Percentiles rank a stretch among this genome's conserved stretches.
phyloP scores from a whole-genome alignment of 108 stramenopile genomes.

The Pseudonitzschia delicatissima region DNA sequence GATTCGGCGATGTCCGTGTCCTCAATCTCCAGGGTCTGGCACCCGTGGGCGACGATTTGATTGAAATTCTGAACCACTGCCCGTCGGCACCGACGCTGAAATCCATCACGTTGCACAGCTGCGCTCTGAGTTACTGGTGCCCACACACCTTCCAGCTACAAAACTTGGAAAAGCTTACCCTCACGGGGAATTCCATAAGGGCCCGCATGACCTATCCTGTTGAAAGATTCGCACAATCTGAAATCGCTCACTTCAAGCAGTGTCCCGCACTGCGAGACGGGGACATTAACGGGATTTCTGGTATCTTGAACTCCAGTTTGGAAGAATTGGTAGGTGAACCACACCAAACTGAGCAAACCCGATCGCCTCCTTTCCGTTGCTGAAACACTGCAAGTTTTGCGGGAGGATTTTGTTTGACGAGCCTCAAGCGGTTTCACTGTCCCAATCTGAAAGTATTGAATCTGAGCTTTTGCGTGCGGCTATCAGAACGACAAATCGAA shows the following conservation, averaged over 20 bases:
- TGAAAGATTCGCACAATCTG: background rate
- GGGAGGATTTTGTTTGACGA: constrained; percentile 11
- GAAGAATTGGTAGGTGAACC: background rate
- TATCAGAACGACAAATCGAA: constrained; percentile 12
- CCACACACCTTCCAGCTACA: constrained; percentile 3
- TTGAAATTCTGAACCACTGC: constrained; percentile 18
- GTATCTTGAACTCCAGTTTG: background rate
- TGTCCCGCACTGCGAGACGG: constrained; percentile 23
- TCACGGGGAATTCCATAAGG: constrained; percentile 4
- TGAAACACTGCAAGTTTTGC: constrained; percentile 12
- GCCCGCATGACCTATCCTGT: background rate
- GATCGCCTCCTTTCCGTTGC: background rate
- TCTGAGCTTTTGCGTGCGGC: constrained; percentile 18
- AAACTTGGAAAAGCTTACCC: background rate
- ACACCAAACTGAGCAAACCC: constrained; percentile 8
- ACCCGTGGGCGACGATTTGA: constrained; percentile 18
- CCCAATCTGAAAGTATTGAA: constrained; percentile 5
- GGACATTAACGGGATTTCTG: background rate
- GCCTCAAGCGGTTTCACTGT: constrained; percentile 13
- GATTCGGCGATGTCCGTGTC: constrained; percentile 7
- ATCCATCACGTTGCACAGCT: background rate
- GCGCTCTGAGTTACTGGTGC: constrained; percentile 22
- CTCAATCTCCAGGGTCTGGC: constrained; percentile 17
- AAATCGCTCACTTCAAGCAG: constrained; percentile 2
- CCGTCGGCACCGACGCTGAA: background rate